Evolutionary conservation across 495 filamentous ascomycete species (phyloP).

Genomic region (Penicillium odoratum): DNA sequence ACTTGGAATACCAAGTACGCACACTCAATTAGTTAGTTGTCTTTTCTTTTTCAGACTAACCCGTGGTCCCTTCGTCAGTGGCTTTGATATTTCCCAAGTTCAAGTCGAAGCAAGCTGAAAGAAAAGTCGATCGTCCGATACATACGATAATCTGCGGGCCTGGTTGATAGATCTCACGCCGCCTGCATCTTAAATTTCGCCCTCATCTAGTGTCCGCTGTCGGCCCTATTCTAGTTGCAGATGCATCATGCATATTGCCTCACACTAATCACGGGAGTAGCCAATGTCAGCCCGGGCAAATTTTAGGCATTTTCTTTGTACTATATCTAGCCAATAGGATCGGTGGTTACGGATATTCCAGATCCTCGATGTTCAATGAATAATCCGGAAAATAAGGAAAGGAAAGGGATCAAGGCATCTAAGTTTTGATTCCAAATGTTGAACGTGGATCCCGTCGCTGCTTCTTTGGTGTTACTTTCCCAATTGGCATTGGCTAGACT

Average conservation of each 20-base stretch:
- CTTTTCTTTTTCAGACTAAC: neutral
- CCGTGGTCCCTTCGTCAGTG: neutral
- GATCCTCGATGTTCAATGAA: neutral
- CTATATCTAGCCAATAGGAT: neutral
- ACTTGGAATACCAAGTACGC: neutral
- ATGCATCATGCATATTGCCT: conserved; percentile 5
- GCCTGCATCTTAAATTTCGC: conserved; percentile 1
- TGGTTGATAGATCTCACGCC: conserved; percentile 11
- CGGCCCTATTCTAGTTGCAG: neutral
- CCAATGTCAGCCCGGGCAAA: neutral
- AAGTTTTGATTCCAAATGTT: neutral
- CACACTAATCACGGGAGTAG: neutral
- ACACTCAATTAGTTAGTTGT: too few relatives aligned
- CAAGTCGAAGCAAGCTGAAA: conserved; percentile 8
- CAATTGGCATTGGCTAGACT: neutral
- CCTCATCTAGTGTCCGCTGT: conserved; percentile 1
- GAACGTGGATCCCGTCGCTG: neutral
- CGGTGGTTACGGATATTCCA: neutral
- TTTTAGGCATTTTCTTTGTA: neutral
- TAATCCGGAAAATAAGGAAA: neutral
- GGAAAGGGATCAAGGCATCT: neutral
- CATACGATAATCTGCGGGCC: conserved; percentile 7
- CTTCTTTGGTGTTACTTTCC: neutral
- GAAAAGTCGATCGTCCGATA: conserved; percentile 10
- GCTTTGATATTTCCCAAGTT: neutral